Evolutionary conservation across 2,329 filamentous ascomycete species (phyloP).

Genomic region (Claviceps spartinae): DNA sequence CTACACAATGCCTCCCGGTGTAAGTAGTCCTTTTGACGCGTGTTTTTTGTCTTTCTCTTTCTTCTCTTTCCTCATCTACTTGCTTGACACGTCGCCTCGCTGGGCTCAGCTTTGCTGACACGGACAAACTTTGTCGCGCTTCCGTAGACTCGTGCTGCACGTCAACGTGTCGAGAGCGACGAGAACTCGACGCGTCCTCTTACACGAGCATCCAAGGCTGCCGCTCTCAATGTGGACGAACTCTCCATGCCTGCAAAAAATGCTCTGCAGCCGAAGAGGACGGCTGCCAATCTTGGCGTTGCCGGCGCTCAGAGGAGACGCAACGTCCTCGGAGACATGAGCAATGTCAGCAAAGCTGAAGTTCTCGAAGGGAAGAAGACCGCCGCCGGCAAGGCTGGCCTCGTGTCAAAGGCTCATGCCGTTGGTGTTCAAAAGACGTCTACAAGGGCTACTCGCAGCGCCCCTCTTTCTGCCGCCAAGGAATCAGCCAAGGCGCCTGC

Average conservation of each 20-base stretch:
- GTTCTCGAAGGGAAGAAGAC: slow-evolving; percentile 62
- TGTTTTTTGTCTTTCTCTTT: background rate
- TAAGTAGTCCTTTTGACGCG: slow-evolving; percentile 12
- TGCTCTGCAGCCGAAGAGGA: slow-evolving; percentile 58
- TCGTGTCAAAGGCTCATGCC: slow-evolving; percentile 71
- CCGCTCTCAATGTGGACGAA: slow-evolving; percentile 56
- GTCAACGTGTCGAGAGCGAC: slow-evolving; percentile 80
- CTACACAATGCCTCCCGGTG: slow-evolving; percentile 22
- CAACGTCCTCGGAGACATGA: slow-evolving; percentile 81
- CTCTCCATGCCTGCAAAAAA: slow-evolving; percentile 43
- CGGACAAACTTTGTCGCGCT: background rate
- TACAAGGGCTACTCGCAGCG: slow-evolving; percentile 42
- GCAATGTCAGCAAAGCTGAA: slow-evolving; percentile 79
- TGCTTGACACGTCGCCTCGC: background rate
- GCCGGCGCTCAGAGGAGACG: slow-evolving; percentile 52
- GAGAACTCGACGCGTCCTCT: slow-evolving; percentile 75
- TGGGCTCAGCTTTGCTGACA: slow-evolving; percentile 6
- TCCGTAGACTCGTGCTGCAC: slow-evolving; percentile 50
- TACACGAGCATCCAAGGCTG: slow-evolving; percentile 87
- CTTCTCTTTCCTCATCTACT: background rate
- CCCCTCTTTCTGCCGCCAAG: slow-evolving; percentile 45
- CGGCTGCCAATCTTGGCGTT: slow-evolving; percentile 34
- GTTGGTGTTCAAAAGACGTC: slow-evolving; percentile 68
- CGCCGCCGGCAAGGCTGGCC: slow-evolving; percentile 45
- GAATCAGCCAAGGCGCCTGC: slow-evolving; percentile 53